phyloP scores from a whole-genome alignment of 495 filamentous ascomycete genomes.

The Hypoxylon trugodes region DNA sequence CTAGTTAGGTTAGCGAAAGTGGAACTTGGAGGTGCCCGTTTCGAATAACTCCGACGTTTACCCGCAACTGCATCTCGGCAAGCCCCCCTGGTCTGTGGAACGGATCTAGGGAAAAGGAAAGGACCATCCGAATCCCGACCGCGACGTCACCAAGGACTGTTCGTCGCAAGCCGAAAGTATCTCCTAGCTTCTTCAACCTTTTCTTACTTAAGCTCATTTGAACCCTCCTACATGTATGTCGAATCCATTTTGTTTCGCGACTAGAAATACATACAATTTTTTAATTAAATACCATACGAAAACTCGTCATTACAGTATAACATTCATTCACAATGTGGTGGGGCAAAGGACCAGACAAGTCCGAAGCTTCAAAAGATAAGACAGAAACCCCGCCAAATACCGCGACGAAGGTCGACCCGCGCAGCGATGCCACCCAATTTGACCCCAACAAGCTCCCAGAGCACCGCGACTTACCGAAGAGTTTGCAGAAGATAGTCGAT shows the following conservation, averaged over 20 bases:
- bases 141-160: constrained; percentile 36
- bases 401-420: constrained; percentile 43
- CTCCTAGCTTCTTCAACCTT: background rate
- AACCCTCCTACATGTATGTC: too few relatives aligned
- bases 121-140: constrained; percentile 30
- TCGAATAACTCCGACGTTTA: constrained; percentile 19
- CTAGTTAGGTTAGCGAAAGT: constrained; percentile 8
- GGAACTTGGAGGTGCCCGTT: background rate
- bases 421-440: constrained; percentile 47
- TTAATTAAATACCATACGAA: too few relatives aligned
- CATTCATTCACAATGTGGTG: constrained; percentile 47
- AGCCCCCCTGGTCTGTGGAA: background rate
- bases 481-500: constrained; percentile 74
- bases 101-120: constrained; percentile 9
- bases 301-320: background rate
- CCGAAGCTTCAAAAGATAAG: constrained; percentile 43
- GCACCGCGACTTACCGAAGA: constrained; percentile 69
- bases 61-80: constrained; percentile 12
- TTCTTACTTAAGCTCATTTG: background rate
- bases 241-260: too few relatives aligned
- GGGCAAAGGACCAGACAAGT: constrained; percentile 51
- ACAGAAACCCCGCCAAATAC: constrained; percentile 37
- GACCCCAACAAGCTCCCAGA: constrained; percentile 61
- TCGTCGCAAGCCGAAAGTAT: constrained; percentile 11
- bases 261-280: too few relatives aligned